Evolutionary conservation across 2,329 filamentous ascomycete species (phyloP), one percentile per base, ranked within the genome.

Genomic region (Stachybotrys elegans): DNA sequence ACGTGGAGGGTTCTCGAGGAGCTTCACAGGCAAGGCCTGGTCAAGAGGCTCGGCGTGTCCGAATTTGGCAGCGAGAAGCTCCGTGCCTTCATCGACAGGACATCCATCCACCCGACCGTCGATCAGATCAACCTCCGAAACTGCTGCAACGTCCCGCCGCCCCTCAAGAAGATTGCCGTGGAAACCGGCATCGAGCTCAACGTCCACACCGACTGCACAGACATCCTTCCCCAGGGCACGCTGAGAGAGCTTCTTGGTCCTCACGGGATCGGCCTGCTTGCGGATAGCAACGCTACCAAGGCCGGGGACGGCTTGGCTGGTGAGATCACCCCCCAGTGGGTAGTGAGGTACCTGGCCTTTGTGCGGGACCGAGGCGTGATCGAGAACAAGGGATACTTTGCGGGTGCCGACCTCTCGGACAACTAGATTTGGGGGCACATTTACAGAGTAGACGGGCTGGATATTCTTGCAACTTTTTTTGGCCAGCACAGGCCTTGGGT

Each of bases 321-420:
- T 5, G 83, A 95, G 51, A 76, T 97, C 40, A 78, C 81, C 46
- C 91, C 93, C 22, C 83, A 92, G 61, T 98, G 93, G 92, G 93
- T 97, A 22, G 85, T 92, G 53, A 95, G 97, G 63, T 98, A 98
- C 63, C 96, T 92, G 29, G 93, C 93, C 2, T 92, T 97, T 46
- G 88, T 97, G 32, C 86, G 87, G 63, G 86, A 97, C 62, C 77
- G 93, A 43, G 93, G 93, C 13, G 93, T 98, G 8, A 92, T 98
- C 52, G 93, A 98, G 73, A 95, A 93, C 62, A 98, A 97, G 72
- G 93, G 93, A 7, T 97, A 96, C 66, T 96, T 96, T 71, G 92
- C 92, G 2, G 81, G 83, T 17, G 92, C 91, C 4, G 84, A 89
- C 59, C 66, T 93, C 51, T 70, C 71, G 38, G 70, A 72, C 11